These are phyloP conservation scores for Coemansia pectinata DNA, from an alignment of 192 early-diverging fungal genomes.

Conservation along the genomic window DNA sequence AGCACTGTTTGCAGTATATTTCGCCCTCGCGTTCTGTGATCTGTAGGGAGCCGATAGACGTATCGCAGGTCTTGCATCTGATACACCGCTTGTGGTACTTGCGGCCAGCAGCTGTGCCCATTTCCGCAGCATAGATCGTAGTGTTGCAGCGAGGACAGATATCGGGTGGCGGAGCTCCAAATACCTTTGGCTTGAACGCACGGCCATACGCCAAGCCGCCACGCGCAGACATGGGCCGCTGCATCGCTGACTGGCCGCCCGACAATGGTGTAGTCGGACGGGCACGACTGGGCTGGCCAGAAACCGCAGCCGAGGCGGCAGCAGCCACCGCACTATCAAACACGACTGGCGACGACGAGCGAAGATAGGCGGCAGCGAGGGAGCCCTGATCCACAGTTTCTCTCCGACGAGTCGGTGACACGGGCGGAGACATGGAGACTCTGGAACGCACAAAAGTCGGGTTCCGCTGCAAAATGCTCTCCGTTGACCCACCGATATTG, in stretches of 20 bases:
- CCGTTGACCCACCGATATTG: constrained; percentile 47
- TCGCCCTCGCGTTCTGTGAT: constrained; percentile 52
- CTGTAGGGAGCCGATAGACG: constrained; percentile 37
- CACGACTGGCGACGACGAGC: constrained; percentile 12
- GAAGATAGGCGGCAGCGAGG: constrained; percentile 7
- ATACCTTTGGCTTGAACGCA: constrained; percentile 26
- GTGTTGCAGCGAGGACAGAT: constrained; percentile 49
- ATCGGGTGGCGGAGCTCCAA: constrained; percentile 38
- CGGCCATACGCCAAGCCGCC: constrained; percentile 36
- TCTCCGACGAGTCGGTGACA: constrained; percentile 1
- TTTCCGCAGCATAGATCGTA: constrained; percentile 51
- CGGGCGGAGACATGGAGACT: not conserved
- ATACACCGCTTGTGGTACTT: constrained; percentile 57
- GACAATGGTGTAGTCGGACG: constrained; percentile 11
- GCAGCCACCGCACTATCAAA: constrained; percentile 43
- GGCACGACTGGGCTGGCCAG: constrained; percentile 15
- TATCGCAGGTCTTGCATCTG: constrained; percentile 44
- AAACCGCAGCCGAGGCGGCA: constrained; percentile 40
- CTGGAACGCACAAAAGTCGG: not conserved
- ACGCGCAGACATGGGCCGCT: constrained; percentile 31
- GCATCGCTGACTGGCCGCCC: not conserved
- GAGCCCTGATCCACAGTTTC: constrained; percentile 2
- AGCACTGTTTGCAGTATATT: constrained; percentile 55
- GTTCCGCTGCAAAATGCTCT: constrained; percentile 14
- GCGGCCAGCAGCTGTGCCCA: constrained; percentile 44